These are phyloP conservation scores for Williopsis jadinii DNA, from an alignment of 1,139 yeast species.

Conservation along the genomic window DNA sequence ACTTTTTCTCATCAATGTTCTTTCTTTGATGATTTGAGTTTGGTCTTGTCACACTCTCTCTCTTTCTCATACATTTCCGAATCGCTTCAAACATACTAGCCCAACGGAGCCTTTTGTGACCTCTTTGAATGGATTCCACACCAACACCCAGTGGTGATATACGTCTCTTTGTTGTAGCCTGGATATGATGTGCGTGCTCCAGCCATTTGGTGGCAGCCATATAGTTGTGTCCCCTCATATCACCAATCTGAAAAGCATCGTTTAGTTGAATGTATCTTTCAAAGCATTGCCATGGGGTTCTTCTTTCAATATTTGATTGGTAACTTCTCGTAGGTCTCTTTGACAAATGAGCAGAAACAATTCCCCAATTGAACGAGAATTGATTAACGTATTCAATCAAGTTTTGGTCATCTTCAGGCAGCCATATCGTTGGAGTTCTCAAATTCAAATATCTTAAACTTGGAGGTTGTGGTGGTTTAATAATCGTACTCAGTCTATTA, in stretches of 20 bases:
- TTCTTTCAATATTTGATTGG: constrained; percentile 81
- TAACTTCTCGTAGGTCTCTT: constrained; percentile 60
- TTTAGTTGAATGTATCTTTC: constrained; percentile 91
- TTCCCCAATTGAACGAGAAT: constrained; percentile 88
- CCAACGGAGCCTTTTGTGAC: constrained; percentile 86
- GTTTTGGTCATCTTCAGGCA: constrained; percentile 84
- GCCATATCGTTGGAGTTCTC: constrained; percentile 91
- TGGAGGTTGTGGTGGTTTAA: constrained; percentile 89
- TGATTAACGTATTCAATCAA: constrained; percentile 79
- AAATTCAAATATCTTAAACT: constrained; percentile 67
- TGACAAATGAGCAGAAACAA: constrained; percentile 76
- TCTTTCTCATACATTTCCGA: constrained; percentile 79
- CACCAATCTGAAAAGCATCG: constrained; percentile 77
- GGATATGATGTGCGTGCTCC: constrained; percentile 84
- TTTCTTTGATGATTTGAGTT: constrained; percentile 34
- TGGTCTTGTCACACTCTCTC: constrained; percentile 65
- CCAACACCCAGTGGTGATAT: constrained; percentile 91
- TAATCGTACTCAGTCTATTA: constrained; percentile 46
- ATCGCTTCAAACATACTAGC: constrained; percentile 97
- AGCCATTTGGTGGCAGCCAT: constrained; percentile 86
- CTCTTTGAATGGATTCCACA: constrained; percentile 84
- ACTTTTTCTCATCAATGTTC: constrained; percentile 31
- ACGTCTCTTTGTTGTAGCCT: constrained; percentile 78
- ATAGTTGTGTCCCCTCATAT: constrained; percentile 83
- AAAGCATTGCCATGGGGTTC: constrained; percentile 99